Evolutionary conservation across 2,329 filamentous ascomycete species (phyloP).

Genomic region (Trichoderma brevicompactum): DNA sequence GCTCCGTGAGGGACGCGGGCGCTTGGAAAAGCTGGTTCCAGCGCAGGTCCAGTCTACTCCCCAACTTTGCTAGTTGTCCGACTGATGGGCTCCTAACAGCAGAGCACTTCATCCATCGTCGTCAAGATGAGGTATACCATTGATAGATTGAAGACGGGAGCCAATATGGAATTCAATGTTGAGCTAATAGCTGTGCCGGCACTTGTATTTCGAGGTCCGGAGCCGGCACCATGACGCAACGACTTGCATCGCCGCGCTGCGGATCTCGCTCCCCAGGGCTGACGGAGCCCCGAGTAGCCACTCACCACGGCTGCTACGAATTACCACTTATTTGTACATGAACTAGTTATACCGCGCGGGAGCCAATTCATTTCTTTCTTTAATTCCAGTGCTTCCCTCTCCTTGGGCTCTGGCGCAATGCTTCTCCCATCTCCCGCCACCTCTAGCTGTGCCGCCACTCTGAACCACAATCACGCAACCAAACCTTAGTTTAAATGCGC

Average conservation of each 20-base stretch:
- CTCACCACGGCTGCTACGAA: slow-evolving; percentile 1
- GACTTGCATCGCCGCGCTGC: neutral
- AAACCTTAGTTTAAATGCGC: slow-evolving; percentile 14
- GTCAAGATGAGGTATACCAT: too few relatives aligned
- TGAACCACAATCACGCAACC: slow-evolving; percentile 24
- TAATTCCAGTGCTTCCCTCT: neutral
- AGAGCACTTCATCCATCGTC: too few relatives aligned
- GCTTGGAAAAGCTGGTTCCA: neutral
- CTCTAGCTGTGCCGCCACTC: slow-evolving; percentile 12
- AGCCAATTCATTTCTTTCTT: slow-evolving; percentile 6
- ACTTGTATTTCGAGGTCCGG: neutral
- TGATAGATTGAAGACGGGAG: too few relatives aligned
- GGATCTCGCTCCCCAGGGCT: slow-evolving; percentile 22
- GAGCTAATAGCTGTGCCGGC: neutral
- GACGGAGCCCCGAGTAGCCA: slow-evolving; percentile 17
- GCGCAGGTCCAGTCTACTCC: neutral
- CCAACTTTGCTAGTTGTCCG: neutral
- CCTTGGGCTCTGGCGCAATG: slow-evolving; percentile 1
- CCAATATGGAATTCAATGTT: neutral
- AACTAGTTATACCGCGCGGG: slow-evolving; percentile 5
- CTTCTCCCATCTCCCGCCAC: slow-evolving; percentile 1
- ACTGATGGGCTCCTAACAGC: too few relatives aligned
- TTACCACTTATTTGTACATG: slow-evolving; percentile 5
- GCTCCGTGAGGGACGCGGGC: neutral
- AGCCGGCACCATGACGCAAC: slow-evolving; percentile 20